Evolutionary conservation across 176 grass and related monocot species (phyloP), one percentile per base, ranked within the genome.

Genomic region (Alloteropsis semialata): DNA sequence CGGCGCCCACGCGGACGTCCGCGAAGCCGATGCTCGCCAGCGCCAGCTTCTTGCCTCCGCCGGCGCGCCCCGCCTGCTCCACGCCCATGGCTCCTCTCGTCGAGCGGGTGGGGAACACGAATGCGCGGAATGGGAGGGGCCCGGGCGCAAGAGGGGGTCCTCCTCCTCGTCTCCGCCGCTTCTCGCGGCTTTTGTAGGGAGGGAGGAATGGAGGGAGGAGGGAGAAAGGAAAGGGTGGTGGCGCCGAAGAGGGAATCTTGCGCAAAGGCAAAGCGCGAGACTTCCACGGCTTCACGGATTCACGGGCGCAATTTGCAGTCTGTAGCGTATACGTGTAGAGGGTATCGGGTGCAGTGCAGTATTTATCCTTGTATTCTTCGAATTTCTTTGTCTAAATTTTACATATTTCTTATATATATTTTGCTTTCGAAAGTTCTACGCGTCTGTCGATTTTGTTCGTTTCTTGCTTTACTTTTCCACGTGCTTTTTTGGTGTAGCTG

Each of bases 21-120:
- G 82, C 82, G 45, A 86, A 85, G 55, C 78, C 54, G 78, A 85
- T 77, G 88, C 83, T 86, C 21, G 88, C 82, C 36, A 89, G 71
- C 65, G 83, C 72, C 19, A 90, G 83, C 27, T 78, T 90, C 64
- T 21, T 77, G 21, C 82, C 77, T 21, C 62, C 60, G 28, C 30
- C 84, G 61, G 25, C 53, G 36, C 65, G 66, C 13, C 14, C 18
- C 32, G 25, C 82, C 3, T 70, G 81, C 16, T 84, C 77, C 53
- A 77, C 22, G 57, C 66, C 81, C 87, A 85, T 85, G 38, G 72
- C 60, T 56, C 15, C 71, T 81, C 22, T 81, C 22, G 33, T 69
- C 25, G 55, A 58, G 32, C 22, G 34, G 46, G 50, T 46, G 18
- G 14, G 21, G 67, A 6, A 43, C 44, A 16, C 44, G 33, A 83